These are phyloP conservation scores for Boletus rubescentipes DNA, from an alignment of 768 basidiomycete species.

Conservation along the genomic window DNA sequence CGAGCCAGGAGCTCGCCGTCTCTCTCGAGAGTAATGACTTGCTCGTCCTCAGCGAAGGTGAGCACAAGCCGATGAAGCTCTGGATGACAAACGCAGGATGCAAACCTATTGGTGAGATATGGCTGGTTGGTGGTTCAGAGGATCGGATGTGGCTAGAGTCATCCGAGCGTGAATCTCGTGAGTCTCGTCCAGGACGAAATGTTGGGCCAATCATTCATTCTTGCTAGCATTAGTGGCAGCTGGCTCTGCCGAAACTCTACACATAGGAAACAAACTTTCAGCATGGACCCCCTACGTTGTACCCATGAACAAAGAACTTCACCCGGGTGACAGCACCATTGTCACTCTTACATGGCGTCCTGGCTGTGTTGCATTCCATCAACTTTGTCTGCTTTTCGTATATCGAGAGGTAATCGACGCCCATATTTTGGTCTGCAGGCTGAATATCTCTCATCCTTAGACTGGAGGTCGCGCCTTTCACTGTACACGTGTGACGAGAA, in stretches of 20 bases:
- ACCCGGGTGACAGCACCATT: constrained; percentile 49
- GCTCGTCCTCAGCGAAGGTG: constrained; percentile 64
- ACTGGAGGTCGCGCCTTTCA: constrained; percentile 51
- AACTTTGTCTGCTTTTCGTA: constrained; percentile 61
- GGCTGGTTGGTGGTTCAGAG: constrained; percentile 59
- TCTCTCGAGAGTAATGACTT: constrained; percentile 54
- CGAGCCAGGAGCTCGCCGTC: constrained; percentile 61
- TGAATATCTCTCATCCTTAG: constrained; percentile 34
- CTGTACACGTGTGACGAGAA: constrained; percentile 51
- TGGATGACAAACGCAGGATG: constrained; percentile 68
- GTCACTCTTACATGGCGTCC: constrained; percentile 58
- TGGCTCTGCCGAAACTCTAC: constrained; percentile 38
- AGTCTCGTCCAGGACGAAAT: constrained; percentile 3
- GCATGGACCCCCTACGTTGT: constrained; percentile 48
- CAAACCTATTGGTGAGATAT: constrained; percentile 61
- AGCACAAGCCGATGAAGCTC: constrained; percentile 53
- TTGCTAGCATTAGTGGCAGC: constrained; percentile 12
- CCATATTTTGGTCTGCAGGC: not conserved
- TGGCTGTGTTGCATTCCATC: constrained; percentile 43
- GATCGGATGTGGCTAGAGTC: constrained; percentile 60
- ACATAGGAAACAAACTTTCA: constrained; percentile 53
- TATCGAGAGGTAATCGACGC: constrained; percentile 56
- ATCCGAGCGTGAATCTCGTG: constrained; percentile 23
- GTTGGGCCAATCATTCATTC: constrained; percentile 2
- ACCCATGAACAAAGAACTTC: constrained; percentile 37